Evolutionary conservation across 371 early-diverging fungal genomes (phyloP).

Genomic region (Mortierella sp.): DNA sequence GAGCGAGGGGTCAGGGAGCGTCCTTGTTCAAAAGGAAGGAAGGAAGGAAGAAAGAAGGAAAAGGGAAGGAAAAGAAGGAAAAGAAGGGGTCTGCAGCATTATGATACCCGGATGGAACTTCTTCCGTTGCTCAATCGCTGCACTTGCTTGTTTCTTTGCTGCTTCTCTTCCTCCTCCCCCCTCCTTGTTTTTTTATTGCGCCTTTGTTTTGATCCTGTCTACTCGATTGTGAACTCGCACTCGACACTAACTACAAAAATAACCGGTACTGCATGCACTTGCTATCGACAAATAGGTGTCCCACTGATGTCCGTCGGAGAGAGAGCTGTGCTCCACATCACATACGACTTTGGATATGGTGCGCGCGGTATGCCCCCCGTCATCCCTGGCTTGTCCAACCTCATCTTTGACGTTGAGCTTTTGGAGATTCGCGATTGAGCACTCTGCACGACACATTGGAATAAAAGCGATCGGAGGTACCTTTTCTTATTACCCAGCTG

Average conservation of each 20-base stretch:
- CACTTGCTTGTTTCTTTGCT: not conserved
- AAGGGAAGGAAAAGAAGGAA: not conserved
- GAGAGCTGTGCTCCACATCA: conserved; percentile 79
- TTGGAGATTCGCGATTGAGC: conserved; percentile 81
- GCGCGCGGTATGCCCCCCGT: conserved; percentile 76
- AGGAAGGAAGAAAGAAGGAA: not conserved
- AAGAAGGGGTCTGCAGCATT: not conserved
- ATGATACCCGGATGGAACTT: not conserved
- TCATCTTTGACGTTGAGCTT: conserved; percentile 91
- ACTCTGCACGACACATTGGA: not conserved
- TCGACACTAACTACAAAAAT: not conserved
- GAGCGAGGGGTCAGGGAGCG: not conserved
- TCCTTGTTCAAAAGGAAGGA: not conserved
- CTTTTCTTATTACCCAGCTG: no score
- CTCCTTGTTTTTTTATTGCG: not conserved
- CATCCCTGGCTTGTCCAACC: conserved; percentile 89
- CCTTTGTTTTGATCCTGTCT: not conserved
- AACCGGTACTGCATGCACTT: not conserved
- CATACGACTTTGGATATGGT: conserved; percentile 86
- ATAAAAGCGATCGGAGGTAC: not conserved
- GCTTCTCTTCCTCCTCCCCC: not conserved
- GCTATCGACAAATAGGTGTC: conserved; percentile 68
- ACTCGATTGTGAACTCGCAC: not conserved
- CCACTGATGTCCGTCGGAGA: conserved; percentile 89
- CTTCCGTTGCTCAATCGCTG: not conserved